Percentiles rank a stretch among this genome's conserved stretches.
Evolutionary conservation across 2,329 filamentous ascomycete species (phyloP).

Genomic region (Colletotrichum chrysophilum): DNA sequence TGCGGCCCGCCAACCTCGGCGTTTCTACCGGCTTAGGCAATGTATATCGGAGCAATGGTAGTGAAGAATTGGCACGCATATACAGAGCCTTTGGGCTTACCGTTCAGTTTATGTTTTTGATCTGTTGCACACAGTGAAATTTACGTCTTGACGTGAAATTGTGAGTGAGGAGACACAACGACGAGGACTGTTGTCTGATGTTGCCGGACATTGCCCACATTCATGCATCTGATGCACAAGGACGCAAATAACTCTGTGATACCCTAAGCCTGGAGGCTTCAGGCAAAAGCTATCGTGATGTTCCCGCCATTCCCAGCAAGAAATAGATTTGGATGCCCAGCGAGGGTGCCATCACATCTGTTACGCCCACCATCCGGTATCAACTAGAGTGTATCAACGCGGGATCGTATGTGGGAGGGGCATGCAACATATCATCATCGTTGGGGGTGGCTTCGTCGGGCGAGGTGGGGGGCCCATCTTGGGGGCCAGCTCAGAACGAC

Average conservation of each 20-base stretch:
- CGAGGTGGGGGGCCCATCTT: not conserved
- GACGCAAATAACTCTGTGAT: too few species aligned
- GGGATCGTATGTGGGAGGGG: too few species aligned
- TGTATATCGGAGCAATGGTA: conserved; percentile 16
- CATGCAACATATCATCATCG: not conserved
- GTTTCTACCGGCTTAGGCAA: not conserved
- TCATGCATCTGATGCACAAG: too few species aligned
- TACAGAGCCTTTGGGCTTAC: conserved; percentile 9
- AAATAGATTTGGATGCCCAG: fast-evolving
- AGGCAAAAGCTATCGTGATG: too few species aligned
- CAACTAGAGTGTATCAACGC: too few species aligned
- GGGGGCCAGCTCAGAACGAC: not conserved
- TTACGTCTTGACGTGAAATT: not conserved
- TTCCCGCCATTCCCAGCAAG: too few species aligned
- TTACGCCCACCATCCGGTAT: too few species aligned
- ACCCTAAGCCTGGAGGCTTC: too few species aligned
- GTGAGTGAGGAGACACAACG: not conserved
- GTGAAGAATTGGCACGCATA: conserved; percentile 11
- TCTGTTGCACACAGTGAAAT: not conserved
- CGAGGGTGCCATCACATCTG: too few species aligned
- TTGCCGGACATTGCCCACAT: not conserved
- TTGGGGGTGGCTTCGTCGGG: not conserved
- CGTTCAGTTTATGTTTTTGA: not conserved
- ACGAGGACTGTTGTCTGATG: not conserved
- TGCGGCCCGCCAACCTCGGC: not conserved